Percentiles rank a stretch among this genome's conserved stretches.
phyloP scores from a whole-genome alignment of 805 yeast species.

The Metschnikowia continentalis region DNA sequence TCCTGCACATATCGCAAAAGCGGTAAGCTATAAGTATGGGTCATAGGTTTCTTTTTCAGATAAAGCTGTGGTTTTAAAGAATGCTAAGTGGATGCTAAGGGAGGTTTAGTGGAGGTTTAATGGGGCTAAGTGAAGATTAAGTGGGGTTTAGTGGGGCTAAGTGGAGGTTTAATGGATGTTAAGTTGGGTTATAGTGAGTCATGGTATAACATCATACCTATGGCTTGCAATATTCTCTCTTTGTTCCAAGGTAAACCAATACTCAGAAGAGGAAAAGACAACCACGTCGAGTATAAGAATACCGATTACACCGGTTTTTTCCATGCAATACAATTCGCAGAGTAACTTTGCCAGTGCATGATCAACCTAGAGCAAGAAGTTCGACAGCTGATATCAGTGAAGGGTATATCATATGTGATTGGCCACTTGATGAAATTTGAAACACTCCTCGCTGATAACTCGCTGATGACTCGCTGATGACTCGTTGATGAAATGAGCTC shows the following conservation, averaged over 20 bases:
- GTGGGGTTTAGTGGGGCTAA: no score
- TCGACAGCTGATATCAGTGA: conserved; percentile 15
- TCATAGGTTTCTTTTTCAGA: no score
- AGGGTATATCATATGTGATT: conserved; percentile 30
- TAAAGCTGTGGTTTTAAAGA: no score
- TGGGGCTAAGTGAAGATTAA: no score
- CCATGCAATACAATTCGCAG: conserved; percentile 52
- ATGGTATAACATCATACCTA: conserved; percentile 40
- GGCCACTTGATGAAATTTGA: conserved; percentile 29
- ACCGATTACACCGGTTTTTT: conserved; percentile 46
- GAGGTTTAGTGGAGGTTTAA: no score
- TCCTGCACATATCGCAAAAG: no score
- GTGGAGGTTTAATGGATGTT: no score
- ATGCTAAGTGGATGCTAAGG: no score
- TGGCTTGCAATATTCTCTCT: conserved; percentile 59
- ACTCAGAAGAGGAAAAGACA: conserved; percentile 64
- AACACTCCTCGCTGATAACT: neutral
- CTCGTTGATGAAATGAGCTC: neutral
- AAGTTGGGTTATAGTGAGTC: no score
- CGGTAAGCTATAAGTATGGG: no score
- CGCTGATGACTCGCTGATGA: neutral
- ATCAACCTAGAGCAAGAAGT: conserved; percentile 17
- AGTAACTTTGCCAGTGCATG: conserved; percentile 47
- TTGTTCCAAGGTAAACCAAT: conserved; percentile 78
- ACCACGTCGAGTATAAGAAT: conserved; percentile 87